phyloP scores from a whole-genome alignment of 2,329 filamentous ascomycete genomes.

The Xylariaceae sp. region DNA sequence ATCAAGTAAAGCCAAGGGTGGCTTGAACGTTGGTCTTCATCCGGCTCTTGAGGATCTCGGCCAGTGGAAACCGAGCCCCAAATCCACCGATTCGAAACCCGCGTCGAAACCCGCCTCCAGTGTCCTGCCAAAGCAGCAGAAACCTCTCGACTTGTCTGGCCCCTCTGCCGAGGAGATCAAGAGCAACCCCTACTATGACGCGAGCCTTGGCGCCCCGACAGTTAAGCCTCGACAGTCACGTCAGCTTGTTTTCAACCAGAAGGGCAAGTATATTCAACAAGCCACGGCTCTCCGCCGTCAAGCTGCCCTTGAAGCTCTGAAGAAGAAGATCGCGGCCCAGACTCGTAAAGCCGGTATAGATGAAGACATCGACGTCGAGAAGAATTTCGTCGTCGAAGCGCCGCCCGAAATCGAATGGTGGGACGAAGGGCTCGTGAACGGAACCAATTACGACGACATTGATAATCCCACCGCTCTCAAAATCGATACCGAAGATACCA shows the following conservation, averaged over 20 bases:
- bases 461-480: slow-evolving; percentile 62
- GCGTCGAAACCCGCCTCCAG: slow-evolving; percentile 11
- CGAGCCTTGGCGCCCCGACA: slow-evolving; percentile 56
- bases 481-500: slow-evolving; percentile 71
- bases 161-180: slow-evolving; percentile 32
- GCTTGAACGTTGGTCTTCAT: slow-evolving; percentile 60
- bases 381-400: slow-evolving; percentile 75
- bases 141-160: slow-evolving; percentile 30
- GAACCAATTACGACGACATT: slow-evolving; percentile 67
- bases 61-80: slow-evolving; percentile 35
- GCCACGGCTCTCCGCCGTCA: slow-evolving; percentile 84
- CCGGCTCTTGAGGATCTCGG: slow-evolving; percentile 52
- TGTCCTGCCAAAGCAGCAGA: slow-evolving; percentile 33
- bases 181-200: slow-evolving; percentile 77
- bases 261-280: slow-evolving; percentile 95
- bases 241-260: slow-evolving; percentile 83
- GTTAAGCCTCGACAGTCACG: slow-evolving; percentile 63
- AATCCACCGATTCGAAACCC: slow-evolving; percentile 37
- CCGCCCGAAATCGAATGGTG: slow-evolving; percentile 95
- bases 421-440: slow-evolving; percentile 82
- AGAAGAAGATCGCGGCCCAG: slow-evolving; percentile 82
- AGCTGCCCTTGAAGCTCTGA: slow-evolving; percentile 86
- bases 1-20: slow-evolving; percentile 41
- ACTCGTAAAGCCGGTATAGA: slow-evolving; percentile 89
- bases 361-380: slow-evolving; percentile 83